Base-by-base conservation (phyloP, 345 rosid genomes). In the Odontarrhena argentea region DNA sequence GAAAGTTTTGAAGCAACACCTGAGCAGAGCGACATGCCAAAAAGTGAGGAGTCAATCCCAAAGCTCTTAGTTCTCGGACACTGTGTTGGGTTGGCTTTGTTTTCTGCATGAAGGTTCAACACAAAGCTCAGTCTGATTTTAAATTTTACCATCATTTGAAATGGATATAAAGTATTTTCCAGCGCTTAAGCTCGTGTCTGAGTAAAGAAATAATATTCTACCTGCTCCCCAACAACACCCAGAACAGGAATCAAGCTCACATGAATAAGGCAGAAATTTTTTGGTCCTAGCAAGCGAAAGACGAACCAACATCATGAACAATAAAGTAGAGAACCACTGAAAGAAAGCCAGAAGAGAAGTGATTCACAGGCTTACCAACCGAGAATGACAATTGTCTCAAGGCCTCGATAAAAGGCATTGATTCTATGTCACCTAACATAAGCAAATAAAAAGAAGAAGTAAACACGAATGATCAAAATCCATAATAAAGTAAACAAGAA, bases 171-270 rank as follows among this genome's bases (percentile, higher is more conserved):
- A 28, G 14, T 11, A 28, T 44, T 28, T 28, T 32, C 13, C 54
- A 18, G 10, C 9, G 43, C 46, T 56, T 45, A 11, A 57, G 48
- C 62, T 51, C 45, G 32, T 15, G 14, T 43, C 40, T 34, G 43
- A 32, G 41, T 59, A 32, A 42, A 63, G 54, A 43, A 61, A 42
- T 56, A 61, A 42, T 56, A 22, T 14, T 65, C 35, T 81, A 94
- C 99, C 85, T 91, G 97, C 79, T 94, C 99, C 47, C 99, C 99
- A 74, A 94, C 99, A 63, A 91, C 96, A 60, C 89, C 91, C 52
- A 94, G 76, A 63, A 94, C 96, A 15, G 99, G 99, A 70, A 94
- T 83, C 74, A 94, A 80, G 89, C 99, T 91, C 73, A 94, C 97
- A 79, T 94, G 99, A 72, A 94, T 71, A 43, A 94, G 86, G 78